Conservation (phyloP, 2,329 filamentous ascomycete genomes). For the Metarhizium guizhouense region DNA sequence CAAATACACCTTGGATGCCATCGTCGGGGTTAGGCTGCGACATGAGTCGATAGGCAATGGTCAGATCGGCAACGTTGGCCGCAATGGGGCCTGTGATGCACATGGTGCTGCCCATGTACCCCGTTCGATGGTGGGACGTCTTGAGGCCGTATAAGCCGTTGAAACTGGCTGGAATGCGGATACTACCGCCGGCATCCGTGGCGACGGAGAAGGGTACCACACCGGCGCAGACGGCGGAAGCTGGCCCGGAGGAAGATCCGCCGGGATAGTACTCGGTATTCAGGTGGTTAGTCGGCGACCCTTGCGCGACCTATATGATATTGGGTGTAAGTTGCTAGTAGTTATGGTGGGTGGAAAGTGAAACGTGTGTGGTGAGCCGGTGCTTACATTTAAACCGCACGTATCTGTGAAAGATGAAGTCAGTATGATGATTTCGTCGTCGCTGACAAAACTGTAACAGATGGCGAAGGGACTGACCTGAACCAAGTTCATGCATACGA, state of each 20-base stretch:
- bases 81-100: constrained; percentile 68
- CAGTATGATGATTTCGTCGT: neutral
- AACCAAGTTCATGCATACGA: constrained; percentile 73
- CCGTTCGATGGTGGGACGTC: constrained; percentile 62
- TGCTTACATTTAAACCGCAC: constrained; percentile 65
- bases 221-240: constrained; percentile 60
- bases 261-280: constrained; percentile 71
- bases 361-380: neutral
- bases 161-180: constrained; percentile 65
- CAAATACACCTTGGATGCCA: constrained; percentile 53
- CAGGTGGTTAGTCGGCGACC: constrained; percentile 70
- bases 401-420: constrained; percentile 41
- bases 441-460: neutral
- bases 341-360: neutral
- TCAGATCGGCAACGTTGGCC: constrained; percentile 66
- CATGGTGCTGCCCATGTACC: constrained; percentile 43
- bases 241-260: constrained; percentile 71
- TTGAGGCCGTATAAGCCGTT: constrained; percentile 80
- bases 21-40: constrained; percentile 60
- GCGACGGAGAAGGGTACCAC: constrained; percentile 68
- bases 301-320: constrained; percentile 43
- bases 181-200: constrained; percentile 67
- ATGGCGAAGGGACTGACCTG: constrained; percentile 37
- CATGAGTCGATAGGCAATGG: constrained; percentile 75
- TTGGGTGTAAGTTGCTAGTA: neutral